Base-by-base conservation (phyloP, 345 rosid species). In the Syzygium grande region DNA sequence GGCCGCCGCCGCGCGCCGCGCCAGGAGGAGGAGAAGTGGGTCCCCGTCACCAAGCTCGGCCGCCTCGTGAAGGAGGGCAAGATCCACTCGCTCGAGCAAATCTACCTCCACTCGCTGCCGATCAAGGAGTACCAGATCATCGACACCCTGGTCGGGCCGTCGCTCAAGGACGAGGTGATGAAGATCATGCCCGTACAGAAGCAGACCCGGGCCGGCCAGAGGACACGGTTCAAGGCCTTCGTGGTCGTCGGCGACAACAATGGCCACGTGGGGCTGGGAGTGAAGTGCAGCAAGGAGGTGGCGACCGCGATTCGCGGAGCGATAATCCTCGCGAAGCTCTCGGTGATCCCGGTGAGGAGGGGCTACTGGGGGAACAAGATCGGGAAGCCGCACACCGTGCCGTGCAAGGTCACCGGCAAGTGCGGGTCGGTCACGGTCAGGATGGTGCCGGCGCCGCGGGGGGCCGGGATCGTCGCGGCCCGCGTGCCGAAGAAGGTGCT, bases 161-260 rank as follows among this genome's bases (percentile, higher is more conserved):
- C 93, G 1, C 90, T 97, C 88, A 97, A 96, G 88, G 99, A 97
- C 13, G 99, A 97, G 93, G 99, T 97, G 78, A 97, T 97, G 99
- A 96, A 97, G 86, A 96, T 96, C 90, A 94, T 94, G 90, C 98
- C 99, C 1, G 98, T 96, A 38, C 99, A 97, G 96, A 96, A 97
- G 46, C 98, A 97, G 89, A 95, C 96, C 51, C 91, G 97, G 23
- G 97, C 96, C 65, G 96, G 96, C 14, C 98, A 95, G 90, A 86
- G 98, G 22, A 94, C 96, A 16, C 87, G 98, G 54, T 95, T 94
- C 91, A 95, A 95, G 94, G 96, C 95, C 9, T 95, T 95, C 30
- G 96, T 95, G 1, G 95, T 95, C 59, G 96, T 93, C 51, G 96
- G 97, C 4, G 95, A 95, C 53, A 87, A 92, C 0, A 92, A 95